phyloP scores from a whole-genome alignment of 2,329 filamentous ascomycete species.

The Fusarium sororula region DNA sequence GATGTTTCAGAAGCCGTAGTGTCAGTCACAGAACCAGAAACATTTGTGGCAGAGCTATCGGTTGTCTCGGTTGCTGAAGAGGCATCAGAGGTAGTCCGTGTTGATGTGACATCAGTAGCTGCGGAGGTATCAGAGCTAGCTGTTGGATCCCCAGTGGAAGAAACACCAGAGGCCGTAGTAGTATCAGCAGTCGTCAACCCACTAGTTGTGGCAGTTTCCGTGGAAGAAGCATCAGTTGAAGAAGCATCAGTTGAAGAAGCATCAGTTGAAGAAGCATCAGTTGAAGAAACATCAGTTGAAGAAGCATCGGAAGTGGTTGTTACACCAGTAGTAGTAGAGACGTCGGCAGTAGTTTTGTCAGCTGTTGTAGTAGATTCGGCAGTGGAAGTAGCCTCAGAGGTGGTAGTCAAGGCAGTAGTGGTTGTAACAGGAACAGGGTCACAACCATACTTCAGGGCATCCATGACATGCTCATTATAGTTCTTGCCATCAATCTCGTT shows the following conservation, averaged over 20 bases:
- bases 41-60: constrained; percentile 29
- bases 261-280: not conserved
- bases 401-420: constrained; percentile 25
- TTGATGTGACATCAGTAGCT: constrained; percentile 28
- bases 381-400: constrained; percentile 14
- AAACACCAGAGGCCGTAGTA: not conserved
- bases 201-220: not conserved
- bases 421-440: constrained; percentile 40
- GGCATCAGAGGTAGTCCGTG: not conserved
- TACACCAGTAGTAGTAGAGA: not conserved
- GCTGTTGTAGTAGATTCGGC: constrained; percentile 9
- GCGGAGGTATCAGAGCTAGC: not conserved
- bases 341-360: constrained; percentile 12
- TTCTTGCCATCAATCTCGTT: constrained; percentile 47
- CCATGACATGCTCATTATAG: constrained; percentile 50
- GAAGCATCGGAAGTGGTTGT: not conserved
- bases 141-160: constrained; percentile 10
- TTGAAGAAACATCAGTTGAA: not conserved
- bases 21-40: constrained; percentile 6
- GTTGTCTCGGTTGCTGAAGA: constrained; percentile 16
- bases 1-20: not conserved
- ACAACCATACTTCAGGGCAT: constrained; percentile 52
- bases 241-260: not conserved
- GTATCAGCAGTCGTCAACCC: not conserved
- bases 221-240: not conserved